Conservation (phyloP, 768 basidiomycete genomes). For the Phylloporus sp. region DNA sequence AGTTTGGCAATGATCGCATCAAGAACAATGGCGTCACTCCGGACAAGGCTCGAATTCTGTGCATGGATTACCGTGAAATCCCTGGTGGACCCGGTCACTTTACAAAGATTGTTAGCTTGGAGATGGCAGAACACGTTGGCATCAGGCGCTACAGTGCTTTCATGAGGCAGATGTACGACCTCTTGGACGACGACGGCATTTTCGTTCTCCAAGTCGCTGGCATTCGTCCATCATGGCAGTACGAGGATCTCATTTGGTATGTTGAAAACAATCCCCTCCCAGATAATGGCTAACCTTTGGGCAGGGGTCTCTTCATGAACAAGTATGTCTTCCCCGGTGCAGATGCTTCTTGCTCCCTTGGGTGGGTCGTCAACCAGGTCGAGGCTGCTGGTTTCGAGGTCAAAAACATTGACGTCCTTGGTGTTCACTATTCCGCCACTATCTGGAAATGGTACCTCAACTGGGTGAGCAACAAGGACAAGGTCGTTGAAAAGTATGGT, state of each 20-base stretch:
- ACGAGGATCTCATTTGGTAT: slow-evolving; percentile 93
- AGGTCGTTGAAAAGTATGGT: slow-evolving; percentile 84
- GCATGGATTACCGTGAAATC: slow-evolving; percentile 90
- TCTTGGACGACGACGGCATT: slow-evolving; percentile 90
- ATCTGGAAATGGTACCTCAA: slow-evolving; percentile 93
- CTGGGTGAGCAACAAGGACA: slow-evolving; percentile 92
- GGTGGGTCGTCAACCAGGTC: slow-evolving; percentile 87
- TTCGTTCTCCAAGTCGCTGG: slow-evolving; percentile 98
- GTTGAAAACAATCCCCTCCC: slow-evolving; percentile 6
- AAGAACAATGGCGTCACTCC: slow-evolving; percentile 66
- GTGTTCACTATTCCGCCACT: slow-evolving; percentile 95
- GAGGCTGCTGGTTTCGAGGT: slow-evolving; percentile 94
- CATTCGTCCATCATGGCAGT: slow-evolving; percentile 94
- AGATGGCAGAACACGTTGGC: slow-evolving; percentile 99
- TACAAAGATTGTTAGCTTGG: slow-evolving; percentile 91
- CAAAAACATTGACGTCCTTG: slow-evolving; percentile 93
- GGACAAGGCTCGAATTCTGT: slow-evolving; percentile 82
- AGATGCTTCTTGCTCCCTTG: slow-evolving; percentile 91
- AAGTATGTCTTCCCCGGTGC: slow-evolving; percentile 99
- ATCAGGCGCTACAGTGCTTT: slow-evolving; percentile 87
- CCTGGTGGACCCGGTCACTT: slow-evolving; percentile 71
- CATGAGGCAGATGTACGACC: slow-evolving; percentile 86
- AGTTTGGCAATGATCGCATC: slow-evolving; percentile 89
- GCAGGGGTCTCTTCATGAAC: slow-evolving; percentile 94
- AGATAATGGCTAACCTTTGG: not conserved